A percentile compares a stretch with the other conserved stretches of the same genome.
Evolutionary conservation across 2,329 filamentous ascomycete genomes (phyloP).

Genomic region (Aspergillus bombycis): DNA sequence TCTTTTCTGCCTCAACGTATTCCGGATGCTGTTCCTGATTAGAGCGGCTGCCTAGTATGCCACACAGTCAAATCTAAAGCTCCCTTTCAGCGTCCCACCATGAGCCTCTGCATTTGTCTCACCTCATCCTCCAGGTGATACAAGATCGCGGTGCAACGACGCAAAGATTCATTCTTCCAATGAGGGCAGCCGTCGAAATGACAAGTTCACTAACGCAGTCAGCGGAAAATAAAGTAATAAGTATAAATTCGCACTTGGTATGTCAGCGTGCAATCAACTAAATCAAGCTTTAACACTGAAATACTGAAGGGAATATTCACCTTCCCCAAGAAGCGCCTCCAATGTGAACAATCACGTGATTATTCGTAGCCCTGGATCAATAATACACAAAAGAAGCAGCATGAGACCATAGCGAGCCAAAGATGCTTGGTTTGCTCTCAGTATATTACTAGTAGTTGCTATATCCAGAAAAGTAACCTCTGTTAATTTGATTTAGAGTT

Average conservation of each 20-base stretch:
- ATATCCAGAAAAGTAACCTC: too few species aligned
- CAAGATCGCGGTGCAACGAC: not conserved
- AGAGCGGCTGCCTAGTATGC: not conserved
- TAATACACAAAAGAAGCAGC: not conserved
- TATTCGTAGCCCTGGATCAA: not conserved
- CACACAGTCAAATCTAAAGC: not conserved
- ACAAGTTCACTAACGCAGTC: not conserved
- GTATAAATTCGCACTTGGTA: too few species aligned
- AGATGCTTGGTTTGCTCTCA: not conserved
- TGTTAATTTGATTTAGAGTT: too few species aligned
- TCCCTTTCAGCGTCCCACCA: not conserved
- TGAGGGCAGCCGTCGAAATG: not conserved
- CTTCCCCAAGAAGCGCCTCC: too few species aligned
- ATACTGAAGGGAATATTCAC: too few species aligned
- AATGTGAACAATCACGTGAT: not conserved
- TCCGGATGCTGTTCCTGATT: not conserved
- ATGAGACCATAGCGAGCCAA: not conserved
- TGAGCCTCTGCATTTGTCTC: not conserved
- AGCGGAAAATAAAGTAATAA: not conserved
- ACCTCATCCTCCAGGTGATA: not conserved
- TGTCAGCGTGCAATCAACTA: not conserved
- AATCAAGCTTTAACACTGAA: too few species aligned
- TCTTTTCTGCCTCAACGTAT: not conserved
- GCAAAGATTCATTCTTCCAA: not conserved
- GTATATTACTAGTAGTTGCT: not conserved